These are phyloP conservation scores for Diddensiella caesifluorescens DNA, from an alignment of 805 yeast species.

Conservation along the genomic window DNA sequence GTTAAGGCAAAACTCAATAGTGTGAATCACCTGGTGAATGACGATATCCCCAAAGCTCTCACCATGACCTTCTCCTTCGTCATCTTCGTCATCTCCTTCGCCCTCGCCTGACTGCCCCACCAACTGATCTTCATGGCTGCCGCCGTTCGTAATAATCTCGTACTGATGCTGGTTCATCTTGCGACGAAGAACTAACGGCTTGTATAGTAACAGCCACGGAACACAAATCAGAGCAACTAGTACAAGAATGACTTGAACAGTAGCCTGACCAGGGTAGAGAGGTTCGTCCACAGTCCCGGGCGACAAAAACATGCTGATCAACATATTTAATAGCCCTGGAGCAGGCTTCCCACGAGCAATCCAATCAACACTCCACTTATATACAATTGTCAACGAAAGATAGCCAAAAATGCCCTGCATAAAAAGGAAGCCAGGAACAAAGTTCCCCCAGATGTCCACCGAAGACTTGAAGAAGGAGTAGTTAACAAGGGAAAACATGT, in stretches of 20 bases:
- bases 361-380: constrained; percentile 97
- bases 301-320: constrained; percentile 89
- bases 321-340: constrained; percentile 90
- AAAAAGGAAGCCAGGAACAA: constrained; percentile 87
- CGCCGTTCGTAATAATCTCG: constrained; percentile 35
- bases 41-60: constrained; percentile 85
- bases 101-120: constrained; percentile 28
- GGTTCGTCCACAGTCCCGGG: constrained; percentile 86
- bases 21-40: constrained; percentile 96
- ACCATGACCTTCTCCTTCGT: constrained; percentile 49
- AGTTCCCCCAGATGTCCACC: constrained; percentile 86
- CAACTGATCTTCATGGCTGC: constrained; percentile 12
- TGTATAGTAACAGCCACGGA: constrained; percentile 82
- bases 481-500: constrained; percentile 78
- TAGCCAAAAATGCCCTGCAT: constrained; percentile 98
- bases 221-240: constrained; percentile 80
- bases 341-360: constrained; percentile 67
- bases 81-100: constrained; percentile 41
- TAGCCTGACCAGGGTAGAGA: constrained; percentile 72
- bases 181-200: constrained; percentile 69
- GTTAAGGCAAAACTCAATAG: constrained; percentile 94
- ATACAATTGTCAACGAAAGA: constrained; percentile 74
- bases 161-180: constrained; percentile 50
- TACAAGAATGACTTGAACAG: constrained; percentile 66
- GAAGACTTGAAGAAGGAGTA: constrained; percentile 59